Evolutionary conservation across 2,329 filamentous ascomycete genomes (phyloP).

Genomic region (Calonectria leucothoes): DNA sequence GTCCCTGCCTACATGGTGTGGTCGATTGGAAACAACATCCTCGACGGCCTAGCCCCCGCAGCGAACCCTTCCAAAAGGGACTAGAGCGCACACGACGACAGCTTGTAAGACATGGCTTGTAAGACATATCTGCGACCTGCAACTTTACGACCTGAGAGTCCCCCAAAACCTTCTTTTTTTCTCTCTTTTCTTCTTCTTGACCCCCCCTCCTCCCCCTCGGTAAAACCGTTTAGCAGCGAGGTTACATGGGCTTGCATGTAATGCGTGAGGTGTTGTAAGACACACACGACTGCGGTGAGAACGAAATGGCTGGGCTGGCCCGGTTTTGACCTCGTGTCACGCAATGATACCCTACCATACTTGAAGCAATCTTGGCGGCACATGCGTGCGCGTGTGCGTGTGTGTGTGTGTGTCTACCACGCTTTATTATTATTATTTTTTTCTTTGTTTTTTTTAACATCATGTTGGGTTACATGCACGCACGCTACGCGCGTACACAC

Average conservation of each 20-base stretch:
- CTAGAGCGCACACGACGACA: neutral
- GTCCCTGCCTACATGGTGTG: constrained; percentile 64
- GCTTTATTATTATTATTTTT: neutral
- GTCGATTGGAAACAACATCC: constrained; percentile 60
- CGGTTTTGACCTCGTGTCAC: neutral
- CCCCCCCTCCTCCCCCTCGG: neutral
- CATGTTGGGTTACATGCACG: neutral
- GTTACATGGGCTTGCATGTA: neutral
- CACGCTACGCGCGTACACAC: neutral
- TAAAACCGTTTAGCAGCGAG: neutral
- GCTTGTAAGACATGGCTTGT: constrained; percentile 6
- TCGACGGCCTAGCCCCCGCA: constrained; percentile 57
- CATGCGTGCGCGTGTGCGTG: neutral
- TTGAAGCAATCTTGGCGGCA: neutral
- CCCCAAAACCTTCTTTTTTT: neutral
- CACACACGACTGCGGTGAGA: constrained; percentile 12
- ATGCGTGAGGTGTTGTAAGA: neutral
- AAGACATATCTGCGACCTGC: too few relatives aligned
- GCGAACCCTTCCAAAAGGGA: constrained; percentile 54
- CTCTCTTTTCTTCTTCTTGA: too few relatives aligned
- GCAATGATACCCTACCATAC: constrained; percentile 15
- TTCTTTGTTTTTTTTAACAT: neutral
- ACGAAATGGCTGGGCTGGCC: neutral
- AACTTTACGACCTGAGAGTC: neutral
- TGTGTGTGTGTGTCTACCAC: too few relatives aligned